Evolutionary conservation across 2,329 filamentous ascomycete species (phyloP), one percentile per base, ranked within the genome.

Genomic region (Xylaria sp.): DNA sequence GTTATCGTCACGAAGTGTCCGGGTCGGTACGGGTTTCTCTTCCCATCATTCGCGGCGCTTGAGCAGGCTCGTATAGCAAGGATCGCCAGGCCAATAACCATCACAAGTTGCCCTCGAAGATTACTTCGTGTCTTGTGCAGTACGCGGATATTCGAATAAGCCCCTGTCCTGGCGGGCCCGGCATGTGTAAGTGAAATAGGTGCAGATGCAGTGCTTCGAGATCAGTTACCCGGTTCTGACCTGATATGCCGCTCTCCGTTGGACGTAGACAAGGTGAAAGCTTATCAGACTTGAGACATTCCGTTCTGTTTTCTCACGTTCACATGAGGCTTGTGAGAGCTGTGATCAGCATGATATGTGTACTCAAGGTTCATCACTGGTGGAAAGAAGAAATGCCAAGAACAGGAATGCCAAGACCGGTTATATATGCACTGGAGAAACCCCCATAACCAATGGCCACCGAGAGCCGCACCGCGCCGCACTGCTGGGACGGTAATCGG

Each of bases 401-500:
- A 15, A 15, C 8, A 10, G 1, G 8, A 9, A 48, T 20, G 44
- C 13, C 41, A 46, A 18, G 41, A n/a, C 15, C 18, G 18, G 15
- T 46, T n/a, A 25, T 28, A n/a, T 46, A 34, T 28, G 3, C 3
- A 28, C 28, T 28, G 28, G 28, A 28, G 28, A 28, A 28, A 28
- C 28, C 28, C 28, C 28, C 28, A 28, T 25, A 59, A 31, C 20
- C 46, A 58, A 67, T 39, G 25, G 28, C n/a, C 18, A 56, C 66
- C 66, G 66, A 67, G 55, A 55, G 39, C 66, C 66, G 66, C 34
- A 55, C 20, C 37, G 50, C 60, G n/a, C 65, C 65, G 65, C 25
- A 54, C 34, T 20, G 56, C 55, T 54, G 34, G 52, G 52, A 39
- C 52, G 66, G 55, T 56, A 55, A n/a, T 60, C 60, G 66, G 63